Conservation (phyloP, 495 filamentous ascomycete species). For the Collariella sp. region DNA sequence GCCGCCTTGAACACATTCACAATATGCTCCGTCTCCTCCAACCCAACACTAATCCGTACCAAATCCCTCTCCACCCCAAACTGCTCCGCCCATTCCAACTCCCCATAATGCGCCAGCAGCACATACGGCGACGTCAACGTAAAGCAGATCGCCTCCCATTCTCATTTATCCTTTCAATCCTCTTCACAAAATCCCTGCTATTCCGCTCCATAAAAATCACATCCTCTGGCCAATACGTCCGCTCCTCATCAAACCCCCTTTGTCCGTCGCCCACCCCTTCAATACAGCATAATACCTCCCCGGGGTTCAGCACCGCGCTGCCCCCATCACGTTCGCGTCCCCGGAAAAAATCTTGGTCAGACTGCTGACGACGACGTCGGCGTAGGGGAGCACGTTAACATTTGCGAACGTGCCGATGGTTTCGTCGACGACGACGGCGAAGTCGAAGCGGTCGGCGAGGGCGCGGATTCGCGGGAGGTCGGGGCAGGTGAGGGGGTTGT, state of each 20-base stretch:
- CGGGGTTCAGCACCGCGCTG: slow-evolving; percentile 76
- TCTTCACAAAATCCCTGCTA: slow-evolving; percentile 78
- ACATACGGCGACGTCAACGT: slow-evolving; percentile 85
- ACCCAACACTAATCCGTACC: slow-evolving; percentile 79
- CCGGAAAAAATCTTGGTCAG: slow-evolving; percentile 96
- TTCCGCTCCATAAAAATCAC: slow-evolving; percentile 92
- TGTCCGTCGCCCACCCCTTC: slow-evolving; percentile 48
- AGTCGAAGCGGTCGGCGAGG: slow-evolving; percentile 77
- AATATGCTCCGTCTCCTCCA: slow-evolving; percentile 69
- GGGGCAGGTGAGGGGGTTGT: slow-evolving; percentile 82
- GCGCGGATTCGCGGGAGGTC: slow-evolving; percentile 69
- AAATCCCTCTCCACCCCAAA: slow-evolving; percentile 72
- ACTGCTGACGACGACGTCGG: slow-evolving; percentile 87
- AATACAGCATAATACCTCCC: slow-evolving; percentile 59
- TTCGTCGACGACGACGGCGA: slow-evolving; percentile 88
- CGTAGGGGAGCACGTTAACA: slow-evolving; percentile 79
- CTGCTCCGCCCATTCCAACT: slow-evolving; percentile 78
- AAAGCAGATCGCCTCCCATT: slow-evolving; percentile 85
- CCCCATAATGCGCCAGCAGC: slow-evolving; percentile 81
- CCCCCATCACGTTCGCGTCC: slow-evolving; percentile 97
- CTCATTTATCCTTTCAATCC: slow-evolving; percentile 74
- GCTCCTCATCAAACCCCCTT: slow-evolving; percentile 90
- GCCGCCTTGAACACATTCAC: slow-evolving; percentile 40
- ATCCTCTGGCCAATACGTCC: slow-evolving; percentile 87
- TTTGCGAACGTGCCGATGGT: slow-evolving; percentile 96